phyloP scores from a whole-genome alignment of 768 basidiomycete species.

The Paxillus involutus region DNA sequence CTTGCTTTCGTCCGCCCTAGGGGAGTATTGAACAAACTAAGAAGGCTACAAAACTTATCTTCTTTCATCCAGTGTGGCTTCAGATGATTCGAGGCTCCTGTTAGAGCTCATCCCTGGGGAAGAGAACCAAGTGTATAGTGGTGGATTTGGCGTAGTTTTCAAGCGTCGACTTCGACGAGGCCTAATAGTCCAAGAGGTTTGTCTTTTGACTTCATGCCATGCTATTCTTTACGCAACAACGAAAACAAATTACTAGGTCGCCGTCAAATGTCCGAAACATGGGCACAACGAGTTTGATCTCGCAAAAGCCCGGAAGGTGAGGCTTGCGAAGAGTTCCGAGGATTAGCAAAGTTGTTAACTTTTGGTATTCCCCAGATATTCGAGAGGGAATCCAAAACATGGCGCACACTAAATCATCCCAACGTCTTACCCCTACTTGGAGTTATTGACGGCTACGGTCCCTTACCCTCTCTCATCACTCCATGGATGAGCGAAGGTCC shows the following conservation, averaged over 20 bases:
- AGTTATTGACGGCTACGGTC: slow-evolving; percentile 8
- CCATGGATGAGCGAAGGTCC: slow-evolving; percentile 13
- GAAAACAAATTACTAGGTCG: slow-evolving; percentile 1
- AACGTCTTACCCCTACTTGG: slow-evolving; percentile 14
- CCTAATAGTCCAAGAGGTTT: slow-evolving; percentile 10
- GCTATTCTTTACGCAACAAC: too few relatives aligned
- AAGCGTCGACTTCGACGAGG: slow-evolving; percentile 3
- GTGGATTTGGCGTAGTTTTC: slow-evolving; percentile 7
- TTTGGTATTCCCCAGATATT: too few relatives aligned
- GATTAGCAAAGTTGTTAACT: too few relatives aligned
- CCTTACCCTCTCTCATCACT: not conserved
- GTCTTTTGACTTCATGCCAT: too few relatives aligned
- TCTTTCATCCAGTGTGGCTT: not conserved
- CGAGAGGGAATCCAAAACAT: slow-evolving; percentile 3
- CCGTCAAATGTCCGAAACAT: slow-evolving; percentile 8
- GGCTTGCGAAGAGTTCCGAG: too few relatives aligned
- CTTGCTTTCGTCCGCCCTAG: too few relatives aligned
- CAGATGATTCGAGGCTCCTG: not conserved
- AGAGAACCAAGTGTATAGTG: slow-evolving; percentile 3
- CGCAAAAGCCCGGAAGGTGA: too few relatives aligned
- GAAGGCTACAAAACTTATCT: too few relatives aligned
- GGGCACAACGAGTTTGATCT: too few relatives aligned
- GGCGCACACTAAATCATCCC: slow-evolving; percentile 4
- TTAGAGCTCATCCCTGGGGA: slow-evolving; percentile 11
- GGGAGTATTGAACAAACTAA: too few relatives aligned